Base-by-base conservation (phyloP, 768 basidiomycete genomes). In the Lentinula lateritia region DNA sequence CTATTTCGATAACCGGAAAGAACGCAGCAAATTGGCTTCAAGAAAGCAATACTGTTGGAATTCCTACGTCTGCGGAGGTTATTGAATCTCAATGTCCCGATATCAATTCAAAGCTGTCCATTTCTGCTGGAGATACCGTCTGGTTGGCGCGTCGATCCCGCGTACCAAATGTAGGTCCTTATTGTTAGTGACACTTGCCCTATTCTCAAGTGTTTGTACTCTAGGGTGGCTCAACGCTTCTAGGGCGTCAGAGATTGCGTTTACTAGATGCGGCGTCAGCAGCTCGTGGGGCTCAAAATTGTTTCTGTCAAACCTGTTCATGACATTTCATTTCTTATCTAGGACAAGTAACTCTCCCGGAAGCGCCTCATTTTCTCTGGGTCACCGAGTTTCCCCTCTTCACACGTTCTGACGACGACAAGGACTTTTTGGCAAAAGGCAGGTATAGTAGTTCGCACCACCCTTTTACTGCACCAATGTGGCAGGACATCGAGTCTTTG, bases 381-480 rank as follows among this genome's bases (percentile, higher is more conserved):
- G 84, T 98, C 58, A 96, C 93, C 5, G 94, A 96, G 72, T 97
- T 97, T 71, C 95, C 95, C 13, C 80, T 98, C 23, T 97, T 96
- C 76, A 83, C 95, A 15, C 85, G 80, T 35, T 86, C 88, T 41
- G 95, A 97, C 71, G 79, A 81, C 60, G 95, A 97, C 76, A 97
- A 97, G 75, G 87, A 91, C 41, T 84, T 88, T 69, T 74, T 94
- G 35, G 90, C 93, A 3, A 82, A 86, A 61, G 95, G 95, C 35
- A 81, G 94, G 68, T 96, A 93, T 92, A 90, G 91, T 65, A 91
- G 90, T 64, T 87, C 92, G 3, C 95, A 98, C 68, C 95, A 98
- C 73, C 95, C 95, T 2, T 98, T 98, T 74, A 98, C 95, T 12
- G 95, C 95, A 8, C 95, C 95, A 20, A 91, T 95, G 86, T 90